Base-by-base conservation (phyloP, 2,329 filamentous ascomycete species). In the Ophiostoma ips region DNA sequence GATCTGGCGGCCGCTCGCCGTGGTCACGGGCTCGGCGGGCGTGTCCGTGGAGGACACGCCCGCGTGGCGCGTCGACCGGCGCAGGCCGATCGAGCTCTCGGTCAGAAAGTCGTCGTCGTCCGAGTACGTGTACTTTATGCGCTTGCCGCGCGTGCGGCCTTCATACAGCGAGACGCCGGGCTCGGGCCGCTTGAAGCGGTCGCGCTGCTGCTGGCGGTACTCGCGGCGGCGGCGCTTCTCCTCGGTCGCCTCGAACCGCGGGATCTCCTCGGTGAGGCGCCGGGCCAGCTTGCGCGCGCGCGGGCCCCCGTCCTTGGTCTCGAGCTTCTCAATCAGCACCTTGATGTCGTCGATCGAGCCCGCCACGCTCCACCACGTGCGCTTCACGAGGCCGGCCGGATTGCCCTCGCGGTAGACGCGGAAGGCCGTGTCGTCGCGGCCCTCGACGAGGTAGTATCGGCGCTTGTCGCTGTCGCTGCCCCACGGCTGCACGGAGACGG, bases 171-270 rank as follows among this genome's bases (percentile, higher is more conserved):
- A 95, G 62, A 90, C 94, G 5, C 88, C 88, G 10, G 84, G 83
- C 58, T 95, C 89, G 6, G 88, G 87, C 5, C 88, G 79, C 57
- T 84, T 77, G 67, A 96, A 96, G 52, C 85, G 83, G 54, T 90
- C 86, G 61, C 90, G 90, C 55, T 87, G 86, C 58, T 80, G 75
- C 62, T 87, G 78, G 15, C 92, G 83, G 61, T 98, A 96, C 60
- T 98, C 92, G 52, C 92, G 84, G 41, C 89, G 84, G 65, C 83
- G 87, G 50, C 92, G 86, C 76, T 95, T 96, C 85, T 94, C 88
- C 66, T 96, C 89, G 5, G 87, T 89, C 34, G 84, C 87, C 65
- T 96, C 90, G 58, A 98, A 95, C 33, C 88, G 81, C 33, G 89
- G 87, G 33, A 96, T 77, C 11, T 88, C 89, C 48, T 79, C 76